Percentiles rank a stretch among this genome's conserved stretches.
phyloP scores from a whole-genome alignment of 2,329 filamentous ascomycete species.

The Neocatenulostroma microsporum region DNA sequence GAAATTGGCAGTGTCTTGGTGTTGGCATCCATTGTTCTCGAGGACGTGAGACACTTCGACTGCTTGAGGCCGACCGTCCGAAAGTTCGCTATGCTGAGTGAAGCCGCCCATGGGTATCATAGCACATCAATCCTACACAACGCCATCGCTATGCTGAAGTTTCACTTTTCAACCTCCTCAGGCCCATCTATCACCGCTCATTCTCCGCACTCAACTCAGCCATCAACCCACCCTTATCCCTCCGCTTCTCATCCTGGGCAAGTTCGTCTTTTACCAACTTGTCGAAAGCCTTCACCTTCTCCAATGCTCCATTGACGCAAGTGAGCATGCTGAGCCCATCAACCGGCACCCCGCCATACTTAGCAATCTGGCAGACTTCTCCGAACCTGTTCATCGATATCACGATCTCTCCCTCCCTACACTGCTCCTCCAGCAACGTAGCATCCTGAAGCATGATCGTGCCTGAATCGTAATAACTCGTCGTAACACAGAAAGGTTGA shows the following conservation, averaged over 20 bases:
- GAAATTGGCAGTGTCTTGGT: no score
- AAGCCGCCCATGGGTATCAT: slow-evolving; percentile 1
- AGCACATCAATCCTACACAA: not conserved
- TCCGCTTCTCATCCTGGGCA: slow-evolving; percentile 67
- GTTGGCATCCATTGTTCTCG: no score
- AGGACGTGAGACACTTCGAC: no score
- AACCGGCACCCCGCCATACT: slow-evolving; percentile 75
- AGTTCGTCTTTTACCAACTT: slow-evolving; percentile 64
- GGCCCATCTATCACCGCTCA: slow-evolving; percentile 39
- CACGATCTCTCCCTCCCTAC: slow-evolving; percentile 64
- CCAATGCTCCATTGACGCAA: slow-evolving; percentile 65
- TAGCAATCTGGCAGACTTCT: slow-evolving; percentile 84
- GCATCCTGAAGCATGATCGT: slow-evolving; percentile 66
- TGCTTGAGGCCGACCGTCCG: no score
- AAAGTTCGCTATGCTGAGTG: no score
- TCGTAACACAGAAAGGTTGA: slow-evolving; percentile 83
- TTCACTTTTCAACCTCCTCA: not conserved
- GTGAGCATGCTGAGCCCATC: slow-evolving; percentile 71
- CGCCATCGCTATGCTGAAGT: not conserved
- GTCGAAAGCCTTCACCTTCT: slow-evolving; percentile 74
- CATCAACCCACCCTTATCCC: slow-evolving; percentile 70
- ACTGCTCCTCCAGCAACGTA: slow-evolving; percentile 66
- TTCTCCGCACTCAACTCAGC: slow-evolving; percentile 74
- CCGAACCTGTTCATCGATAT: slow-evolving; percentile 84
- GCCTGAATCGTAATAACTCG: slow-evolving; percentile 69